Base-by-base conservation (phyloP, 768 basidiomycete genomes). In the Collybiopsis confluens region DNA sequence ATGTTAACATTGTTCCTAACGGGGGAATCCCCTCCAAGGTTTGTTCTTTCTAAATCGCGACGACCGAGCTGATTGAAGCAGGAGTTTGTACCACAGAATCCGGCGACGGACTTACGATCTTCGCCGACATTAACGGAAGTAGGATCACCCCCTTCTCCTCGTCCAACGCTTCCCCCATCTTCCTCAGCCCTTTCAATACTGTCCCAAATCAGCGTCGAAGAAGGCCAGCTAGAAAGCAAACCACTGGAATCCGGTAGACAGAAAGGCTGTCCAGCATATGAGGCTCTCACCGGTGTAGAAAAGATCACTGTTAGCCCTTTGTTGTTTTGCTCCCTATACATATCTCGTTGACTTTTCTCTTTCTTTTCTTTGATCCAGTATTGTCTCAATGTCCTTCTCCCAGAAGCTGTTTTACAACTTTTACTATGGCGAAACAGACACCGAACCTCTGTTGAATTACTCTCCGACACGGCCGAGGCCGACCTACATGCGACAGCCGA, bases 351-450 rank as follows among this genome's bases (percentile, higher is more conserved):
- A 33, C 30, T 33, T 33, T 33, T 33, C n/a, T 20, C 33, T 15
- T 38, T 16, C 26, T 11, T 37, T n/a, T 36, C 23, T 33, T 51
- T 42, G 2, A 21, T 43, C 36, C 27, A 90, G 86, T 91, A 90
- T 58, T 88, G 86, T 62, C 67, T 80, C 35, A 82, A 86, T 55
- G 76, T 92, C 27, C 78, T 92, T 10, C 73, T 90, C 4, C 86
- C 83, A 2, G 89, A 90, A 65, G 76, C 85, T 2, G 73, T 88
- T 37, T 71, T 84, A 40, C 90, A 92, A 61, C 72, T 92, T 8
- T 71, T 88, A n/a, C 68, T 90, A 13, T 90, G 88, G 86, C 80
- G 86, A 10, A 70, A 70, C 15, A 87, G 85, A 1, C 66, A 76
- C 33, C 85, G 90, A 24, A 74, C 65, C 1, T 75, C 77, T 0